Percentiles rank a stretch among this genome's conserved stretches.
Evolutionary conservation across 2,329 filamentous ascomycete genomes (phyloP).

Genomic region (Coleophoma cylindrospora): DNA sequence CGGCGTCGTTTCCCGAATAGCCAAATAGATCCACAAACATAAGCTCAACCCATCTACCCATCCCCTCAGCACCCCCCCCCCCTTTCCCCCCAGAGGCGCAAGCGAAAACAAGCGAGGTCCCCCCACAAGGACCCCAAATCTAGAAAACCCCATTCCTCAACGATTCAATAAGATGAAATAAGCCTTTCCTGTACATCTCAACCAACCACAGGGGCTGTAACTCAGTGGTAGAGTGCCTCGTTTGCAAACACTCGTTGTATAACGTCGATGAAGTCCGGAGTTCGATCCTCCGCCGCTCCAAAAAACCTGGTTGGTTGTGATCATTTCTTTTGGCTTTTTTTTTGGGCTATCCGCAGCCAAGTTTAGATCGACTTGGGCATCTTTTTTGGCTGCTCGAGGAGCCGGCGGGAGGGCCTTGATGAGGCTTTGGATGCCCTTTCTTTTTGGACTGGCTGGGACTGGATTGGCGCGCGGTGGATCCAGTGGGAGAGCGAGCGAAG

Average conservation of each 20-base stretch:
- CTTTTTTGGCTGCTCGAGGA: no score
- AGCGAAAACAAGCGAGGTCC: no score
- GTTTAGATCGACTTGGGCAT: no score
- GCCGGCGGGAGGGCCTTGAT: no score
- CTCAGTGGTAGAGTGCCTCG: background rate
- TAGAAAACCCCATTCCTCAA: background rate
- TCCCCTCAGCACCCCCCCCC: background rate
- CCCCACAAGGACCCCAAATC: background rate
- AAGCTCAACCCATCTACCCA: background rate
- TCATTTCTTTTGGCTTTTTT: background rate
- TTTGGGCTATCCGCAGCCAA: background rate
- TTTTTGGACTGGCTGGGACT: no score
- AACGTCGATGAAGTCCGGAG: constrained; percentile 2
- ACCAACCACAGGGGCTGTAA: background rate
- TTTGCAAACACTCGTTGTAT: background rate
- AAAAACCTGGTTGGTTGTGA: background rate
- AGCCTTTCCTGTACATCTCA: background rate
- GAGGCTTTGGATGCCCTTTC: no score
- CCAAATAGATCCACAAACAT: background rate
- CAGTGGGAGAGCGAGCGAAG: no score
- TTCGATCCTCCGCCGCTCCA: constrained; percentile 2
- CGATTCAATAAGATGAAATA: background rate
- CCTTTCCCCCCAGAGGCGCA: background rate
- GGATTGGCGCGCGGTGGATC: no score
- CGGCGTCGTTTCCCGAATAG: background rate